phyloP scores from a whole-genome alignment of 108 stramenopile species.

The Nitzschia sp. region DNA sequence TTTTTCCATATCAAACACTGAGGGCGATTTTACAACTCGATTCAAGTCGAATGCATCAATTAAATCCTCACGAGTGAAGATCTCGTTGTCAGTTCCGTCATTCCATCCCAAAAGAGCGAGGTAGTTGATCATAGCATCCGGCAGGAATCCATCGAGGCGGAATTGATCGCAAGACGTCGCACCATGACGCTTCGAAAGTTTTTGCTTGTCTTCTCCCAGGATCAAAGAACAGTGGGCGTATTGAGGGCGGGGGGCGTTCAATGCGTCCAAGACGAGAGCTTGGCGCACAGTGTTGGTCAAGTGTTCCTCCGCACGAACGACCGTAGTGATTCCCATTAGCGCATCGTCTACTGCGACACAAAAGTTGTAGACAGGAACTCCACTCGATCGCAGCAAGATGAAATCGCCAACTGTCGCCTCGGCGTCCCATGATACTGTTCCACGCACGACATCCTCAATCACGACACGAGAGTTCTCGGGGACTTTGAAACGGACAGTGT shows the following conservation, averaged over 20 bases:
- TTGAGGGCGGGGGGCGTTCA: conserved; percentile 82
- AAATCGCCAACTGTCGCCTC: conserved; percentile 96
- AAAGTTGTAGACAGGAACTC: conserved; percentile 98
- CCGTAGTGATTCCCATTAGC: conserved; percentile 94
- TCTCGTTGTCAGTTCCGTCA: conserved; percentile 97
- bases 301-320: conserved; percentile 97
- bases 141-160: conserved; percentile 89
- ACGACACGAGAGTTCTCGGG: conserved; percentile 79
- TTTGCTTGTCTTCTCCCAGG: conserved; percentile 96
- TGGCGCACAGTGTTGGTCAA: conserved; percentile 96
- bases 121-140: conserved; percentile 97
- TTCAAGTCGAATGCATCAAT: conserved; percentile 91
- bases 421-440: conserved; percentile 95
- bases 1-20: conserved; percentile 96
- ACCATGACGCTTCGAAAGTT: conserved; percentile 95
- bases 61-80: conserved; percentile 93
- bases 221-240: conserved; percentile 98
- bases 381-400: conserved; percentile 89
- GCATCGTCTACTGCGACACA: conserved; percentile 98
- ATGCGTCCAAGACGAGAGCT: conserved; percentile 86
- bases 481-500: conserved; percentile 92
- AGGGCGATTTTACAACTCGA: conserved; percentile 92
- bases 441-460: conserved; percentile 94
- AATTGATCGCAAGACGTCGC: conserved; percentile 97
- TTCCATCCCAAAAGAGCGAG: conserved; percentile 96